Percentiles rank a stretch among this genome's conserved stretches.
Conservation (phyloP, 2,329 filamentous ascomycete species). For the Chalaropsis ovoidea region DNA sequence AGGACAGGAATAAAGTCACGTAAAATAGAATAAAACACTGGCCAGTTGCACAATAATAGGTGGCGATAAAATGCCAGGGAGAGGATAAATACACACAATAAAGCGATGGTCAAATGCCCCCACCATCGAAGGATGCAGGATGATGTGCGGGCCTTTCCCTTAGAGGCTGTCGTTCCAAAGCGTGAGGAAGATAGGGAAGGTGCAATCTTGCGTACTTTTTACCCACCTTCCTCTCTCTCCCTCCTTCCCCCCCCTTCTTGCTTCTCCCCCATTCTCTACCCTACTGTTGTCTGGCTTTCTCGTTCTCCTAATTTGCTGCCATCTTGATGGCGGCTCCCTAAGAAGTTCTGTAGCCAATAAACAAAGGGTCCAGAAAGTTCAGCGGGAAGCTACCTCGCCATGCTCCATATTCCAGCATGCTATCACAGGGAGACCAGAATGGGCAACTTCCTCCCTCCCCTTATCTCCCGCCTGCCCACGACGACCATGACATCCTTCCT, state of each 20-base stretch:
- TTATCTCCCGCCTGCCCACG: no score
- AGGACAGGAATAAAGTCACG: conserved; percentile 1
- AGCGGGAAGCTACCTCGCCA: no score
- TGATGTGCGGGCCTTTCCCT: conserved; percentile 2
- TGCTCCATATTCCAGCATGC: no score
- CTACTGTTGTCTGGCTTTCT: background rate
- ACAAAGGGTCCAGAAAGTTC: no score
- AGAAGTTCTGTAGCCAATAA: no score
- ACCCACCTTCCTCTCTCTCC: conserved; percentile 1
- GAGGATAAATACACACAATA: background rate
- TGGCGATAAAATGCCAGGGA: background rate
- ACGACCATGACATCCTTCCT: no score
- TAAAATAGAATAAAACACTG: background rate
- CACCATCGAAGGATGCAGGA: background rate
- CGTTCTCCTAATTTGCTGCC: background rate
- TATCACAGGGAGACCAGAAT: no score
- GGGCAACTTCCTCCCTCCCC: no score
- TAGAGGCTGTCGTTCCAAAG: conserved; percentile 1
- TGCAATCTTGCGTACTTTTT: background rate
- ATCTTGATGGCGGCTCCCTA: no score
- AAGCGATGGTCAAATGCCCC: background rate
- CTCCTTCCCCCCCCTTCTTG: background rate
- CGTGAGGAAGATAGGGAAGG: conserved; percentile 12
- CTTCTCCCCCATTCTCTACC: background rate
- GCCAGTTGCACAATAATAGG: background rate